Evolutionary conservation across 176 grass and related monocot species (phyloP).

Genomic region (Typha latifolia): DNA sequence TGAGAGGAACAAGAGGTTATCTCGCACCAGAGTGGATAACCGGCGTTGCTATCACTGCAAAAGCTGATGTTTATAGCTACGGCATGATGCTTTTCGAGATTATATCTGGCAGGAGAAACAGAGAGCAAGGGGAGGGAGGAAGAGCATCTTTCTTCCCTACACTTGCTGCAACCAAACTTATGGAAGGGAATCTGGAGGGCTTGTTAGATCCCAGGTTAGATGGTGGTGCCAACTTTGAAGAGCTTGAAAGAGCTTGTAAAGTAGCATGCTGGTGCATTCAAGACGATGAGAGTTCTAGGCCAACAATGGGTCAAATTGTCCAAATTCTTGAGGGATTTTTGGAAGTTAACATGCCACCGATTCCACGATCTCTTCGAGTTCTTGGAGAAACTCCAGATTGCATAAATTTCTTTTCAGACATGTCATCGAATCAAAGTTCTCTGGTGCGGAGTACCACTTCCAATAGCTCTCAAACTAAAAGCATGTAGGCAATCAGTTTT

Average conservation of each 20-base stretch:
- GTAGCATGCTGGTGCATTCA: slow-evolving; percentile 92
- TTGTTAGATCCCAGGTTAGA: slow-evolving; percentile 56
- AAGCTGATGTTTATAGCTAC: slow-evolving; percentile 15
- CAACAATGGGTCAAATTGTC: slow-evolving; percentile 61
- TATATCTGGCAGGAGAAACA: slow-evolving; percentile 34
- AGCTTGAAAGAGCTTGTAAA: slow-evolving; percentile 65
- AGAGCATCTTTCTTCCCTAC: slow-evolving; percentile 43
- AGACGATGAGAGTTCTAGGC: slow-evolving; percentile 63
- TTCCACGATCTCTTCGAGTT: too few species aligned
- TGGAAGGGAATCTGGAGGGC: slow-evolving; percentile 40
- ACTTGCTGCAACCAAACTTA: slow-evolving; percentile 42
- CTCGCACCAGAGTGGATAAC: slow-evolving; percentile 14
- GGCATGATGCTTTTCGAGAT: slow-evolving; percentile 19
- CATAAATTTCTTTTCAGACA: too few species aligned
- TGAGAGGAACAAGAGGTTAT: slow-evolving; percentile 15
- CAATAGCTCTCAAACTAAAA: too few species aligned
- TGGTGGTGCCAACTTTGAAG: slow-evolving; percentile 36
- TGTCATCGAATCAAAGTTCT: too few species aligned
- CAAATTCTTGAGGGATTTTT: slow-evolving; percentile 81
- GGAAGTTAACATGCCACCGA: slow-evolving; percentile 58
- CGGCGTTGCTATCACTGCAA: not conserved
- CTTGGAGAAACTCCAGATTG: too few species aligned
- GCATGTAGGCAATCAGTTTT: too few species aligned
- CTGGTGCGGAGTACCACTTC: too few species aligned
- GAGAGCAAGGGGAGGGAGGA: slow-evolving; percentile 25